Evolutionary conservation across 2,329 filamentous ascomycete genomes (phyloP).

Genomic region (Saccharata proteae): DNA sequence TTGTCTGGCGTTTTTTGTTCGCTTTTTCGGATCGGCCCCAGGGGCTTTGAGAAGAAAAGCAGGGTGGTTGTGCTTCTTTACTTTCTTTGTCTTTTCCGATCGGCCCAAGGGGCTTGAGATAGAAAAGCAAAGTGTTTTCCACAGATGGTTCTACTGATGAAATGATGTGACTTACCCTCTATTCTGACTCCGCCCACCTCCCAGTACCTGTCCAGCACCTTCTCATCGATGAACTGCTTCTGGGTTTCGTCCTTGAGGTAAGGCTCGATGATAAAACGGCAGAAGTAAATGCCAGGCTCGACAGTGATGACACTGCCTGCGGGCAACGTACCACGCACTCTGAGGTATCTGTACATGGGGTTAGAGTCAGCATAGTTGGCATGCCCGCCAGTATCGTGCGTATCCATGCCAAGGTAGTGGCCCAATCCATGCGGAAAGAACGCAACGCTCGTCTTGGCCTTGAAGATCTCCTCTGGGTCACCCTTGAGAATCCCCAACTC

Average conservation of each 20-base stretch:
- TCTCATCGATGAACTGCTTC: conserved; percentile 51
- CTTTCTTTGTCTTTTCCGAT: too few relatives aligned
- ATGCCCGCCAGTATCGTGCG: conserved; percentile 38
- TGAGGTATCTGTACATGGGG: conserved; percentile 73
- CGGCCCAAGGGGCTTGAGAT: too few relatives aligned
- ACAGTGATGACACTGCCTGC: conserved; percentile 81
- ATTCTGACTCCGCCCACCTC: conserved; percentile 80
- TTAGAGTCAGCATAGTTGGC: conserved; percentile 55
- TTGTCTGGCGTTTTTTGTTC: too few relatives aligned
- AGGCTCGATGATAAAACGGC: conserved; percentile 57
- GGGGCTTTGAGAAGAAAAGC: too few relatives aligned
- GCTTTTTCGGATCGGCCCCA: too few relatives aligned
- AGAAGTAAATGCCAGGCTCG: conserved; percentile 82
- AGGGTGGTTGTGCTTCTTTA: too few relatives aligned
- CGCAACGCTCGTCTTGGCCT: conserved; percentile 32
- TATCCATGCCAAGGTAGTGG: conserved; percentile 42
- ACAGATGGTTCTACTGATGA: not conserved
- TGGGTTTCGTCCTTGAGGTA: conserved; percentile 52
- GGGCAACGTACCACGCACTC: conserved; percentile 64
- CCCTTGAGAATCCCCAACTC: conserved; percentile 62
- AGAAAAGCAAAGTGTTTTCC: too few relatives aligned
- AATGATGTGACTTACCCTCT: conserved; percentile 42
- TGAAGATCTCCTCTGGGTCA: conserved; percentile 36
- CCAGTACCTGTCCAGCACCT: conserved; percentile 57
- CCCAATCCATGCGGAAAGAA: conserved; percentile 41